phyloP scores from a whole-genome alignment of 345 rosid genomes.

The Populus deltoides region DNA sequence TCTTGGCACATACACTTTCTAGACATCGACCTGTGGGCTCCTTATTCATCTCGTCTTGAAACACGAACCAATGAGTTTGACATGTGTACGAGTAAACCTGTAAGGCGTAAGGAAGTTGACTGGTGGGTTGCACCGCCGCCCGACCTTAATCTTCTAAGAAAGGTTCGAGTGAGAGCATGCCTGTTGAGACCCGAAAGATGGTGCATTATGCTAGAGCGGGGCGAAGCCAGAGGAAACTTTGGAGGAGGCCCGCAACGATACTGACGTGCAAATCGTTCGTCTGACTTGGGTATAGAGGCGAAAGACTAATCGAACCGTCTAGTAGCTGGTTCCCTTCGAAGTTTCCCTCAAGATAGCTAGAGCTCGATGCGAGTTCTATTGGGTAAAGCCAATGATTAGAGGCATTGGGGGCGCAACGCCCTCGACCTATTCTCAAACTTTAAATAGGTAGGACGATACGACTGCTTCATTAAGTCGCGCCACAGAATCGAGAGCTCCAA shows the following conservation, averaged over 20 bases:
- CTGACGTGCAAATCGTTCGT: not conserved
- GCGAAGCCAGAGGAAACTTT: not conserved
- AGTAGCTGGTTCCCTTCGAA: conserved; percentile 41
- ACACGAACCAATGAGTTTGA: conserved; percentile 57
- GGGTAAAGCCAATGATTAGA: not conserved
- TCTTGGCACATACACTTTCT: not conserved
- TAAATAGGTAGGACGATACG: no score
- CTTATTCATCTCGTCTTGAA: conserved; percentile 52
- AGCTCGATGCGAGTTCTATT: conserved; percentile 18
- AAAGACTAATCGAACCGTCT: conserved; percentile 36
- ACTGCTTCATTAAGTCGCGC: no score
- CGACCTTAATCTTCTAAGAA: not conserved
- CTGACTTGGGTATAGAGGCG: conserved; percentile 24
- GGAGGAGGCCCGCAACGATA: not conserved
- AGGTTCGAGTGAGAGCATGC: not conserved
- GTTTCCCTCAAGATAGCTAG: conserved; percentile 36
- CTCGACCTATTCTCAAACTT: no score
- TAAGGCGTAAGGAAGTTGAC: conserved; percentile 3
- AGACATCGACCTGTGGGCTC: conserved; percentile 33
- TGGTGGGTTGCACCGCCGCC: not conserved
- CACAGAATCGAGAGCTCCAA: no score
- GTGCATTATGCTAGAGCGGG: not conserved
- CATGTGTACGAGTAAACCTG: conserved; percentile 42
- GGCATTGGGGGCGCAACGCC: not conserved
- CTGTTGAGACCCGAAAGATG: not conserved